phyloP scores from a whole-genome alignment of 2,329 filamentous ascomycete species.

The Sarocladium kiliense region DNA sequence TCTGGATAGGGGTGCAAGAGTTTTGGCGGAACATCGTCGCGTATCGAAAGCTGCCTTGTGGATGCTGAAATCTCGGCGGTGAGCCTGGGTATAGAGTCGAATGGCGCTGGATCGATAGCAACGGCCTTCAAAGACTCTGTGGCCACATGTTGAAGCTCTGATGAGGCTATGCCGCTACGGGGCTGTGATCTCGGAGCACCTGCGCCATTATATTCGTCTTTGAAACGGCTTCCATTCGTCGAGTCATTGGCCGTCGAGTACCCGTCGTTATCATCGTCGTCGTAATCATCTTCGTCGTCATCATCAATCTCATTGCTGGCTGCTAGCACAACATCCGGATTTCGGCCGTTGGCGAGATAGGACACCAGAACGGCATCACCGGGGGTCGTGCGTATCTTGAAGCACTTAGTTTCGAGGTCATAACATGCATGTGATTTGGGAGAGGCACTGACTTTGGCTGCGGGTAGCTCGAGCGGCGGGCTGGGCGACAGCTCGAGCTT shows the following conservation, averaged over 20 bases:
- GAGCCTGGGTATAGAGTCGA: not conserved
- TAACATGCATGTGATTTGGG: constrained; percentile 28
- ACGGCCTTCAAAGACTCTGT: constrained; percentile 1
- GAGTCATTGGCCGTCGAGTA: constrained; percentile 1
- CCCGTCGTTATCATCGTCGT: constrained; percentile 21
- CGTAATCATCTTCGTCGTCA: constrained; percentile 42
- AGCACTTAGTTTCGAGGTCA: constrained; percentile 40
- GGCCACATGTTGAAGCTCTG: constrained; percentile 1
- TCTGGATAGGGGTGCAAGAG: not conserved
- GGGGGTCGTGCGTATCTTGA: constrained; percentile 50
- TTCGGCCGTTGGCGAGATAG: constrained; percentile 57
- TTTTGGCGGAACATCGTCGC: not conserved
- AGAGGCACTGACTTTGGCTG: not conserved
- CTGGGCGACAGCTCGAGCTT: constrained; percentile 32
- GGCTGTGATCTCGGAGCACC: not conserved
- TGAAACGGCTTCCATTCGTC: not conserved
- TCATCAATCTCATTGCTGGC: constrained; percentile 44
- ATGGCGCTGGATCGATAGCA: not conserved
- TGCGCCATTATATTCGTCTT: not conserved
- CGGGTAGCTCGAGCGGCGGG: constrained; percentile 16
- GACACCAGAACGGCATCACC: constrained; percentile 64
- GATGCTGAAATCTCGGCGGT: not conserved
- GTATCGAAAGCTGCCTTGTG: not conserved
- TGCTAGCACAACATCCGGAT: constrained; percentile 57
- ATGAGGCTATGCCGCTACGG: not conserved